Base-by-base conservation (phyloP, 2,329 filamentous ascomycete genomes). In the Nemania sp. region DNA sequence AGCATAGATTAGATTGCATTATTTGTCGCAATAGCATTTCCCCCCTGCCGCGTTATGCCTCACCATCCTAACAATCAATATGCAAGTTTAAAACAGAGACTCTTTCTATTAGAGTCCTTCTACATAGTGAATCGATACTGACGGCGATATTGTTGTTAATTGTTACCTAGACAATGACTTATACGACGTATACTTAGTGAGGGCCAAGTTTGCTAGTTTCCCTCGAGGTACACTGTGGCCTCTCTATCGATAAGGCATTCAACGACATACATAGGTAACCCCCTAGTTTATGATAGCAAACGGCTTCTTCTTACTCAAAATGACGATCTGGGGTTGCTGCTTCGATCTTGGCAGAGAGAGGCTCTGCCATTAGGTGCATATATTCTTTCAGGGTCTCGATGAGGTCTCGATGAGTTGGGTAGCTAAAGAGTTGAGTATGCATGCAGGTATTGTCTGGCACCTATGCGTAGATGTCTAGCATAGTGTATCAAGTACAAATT, bases 351-450 rank as follows among this genome's bases (percentile, higher is more conserved):
- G 69, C 69, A 64, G 51, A 43, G 51, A 43, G 69, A 70, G 69
- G 69, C 69, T 71, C 69, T 71, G 69, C 60, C 43, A 43, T 51
- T 70, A 68, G 67, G 41, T 66, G 69, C 64, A 69, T 71, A 52
- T 68, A n/a, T 38, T 51, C 47, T 45, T 64, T 57, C 54, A 56
- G 57, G 51, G 51, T 58, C 47, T 60, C n/a, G n/a, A n/a, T n/a
- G n/a, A n/a, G n/a, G n/a, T n/a, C 11, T 65, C 20, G 51, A 64
- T 47, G 47, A 41, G 15, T 11, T 38, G 13, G 18, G 18, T 41
- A 41, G 8, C 13, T 38, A 24, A 2, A 7, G 15, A 35, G 32
- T 20, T 41, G 26, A 15, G 18, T 2, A 38, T n/a, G 32, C 32
- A 41, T 32, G 32, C n/a, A 20, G 27, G 29, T 52, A 18, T 62